Evolutionary conservation across 495 filamentous ascomycete species (phyloP).

Genomic region (Alectoria sarmentosa): DNA sequence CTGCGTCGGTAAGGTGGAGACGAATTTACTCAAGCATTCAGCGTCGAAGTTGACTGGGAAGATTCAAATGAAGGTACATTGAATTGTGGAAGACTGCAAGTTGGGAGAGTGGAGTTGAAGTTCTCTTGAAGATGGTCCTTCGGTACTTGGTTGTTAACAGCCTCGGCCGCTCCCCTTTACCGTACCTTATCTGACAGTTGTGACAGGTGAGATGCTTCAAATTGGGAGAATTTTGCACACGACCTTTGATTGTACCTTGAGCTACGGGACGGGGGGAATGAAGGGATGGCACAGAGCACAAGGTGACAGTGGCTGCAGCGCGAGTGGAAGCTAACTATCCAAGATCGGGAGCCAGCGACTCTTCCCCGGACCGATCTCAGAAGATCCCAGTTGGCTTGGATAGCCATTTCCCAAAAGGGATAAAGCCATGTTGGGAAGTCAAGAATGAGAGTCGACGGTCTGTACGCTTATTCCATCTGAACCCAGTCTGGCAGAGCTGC

Average conservation of each 20-base stretch:
- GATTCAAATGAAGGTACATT: background rate
- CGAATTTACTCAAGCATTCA: background rate
- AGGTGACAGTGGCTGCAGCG: constrained; percentile 10
- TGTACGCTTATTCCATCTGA: background rate
- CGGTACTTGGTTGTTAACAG: background rate
- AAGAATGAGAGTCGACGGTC: background rate
- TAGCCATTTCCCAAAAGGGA: background rate
- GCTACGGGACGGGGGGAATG: background rate
- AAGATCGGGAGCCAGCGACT: constrained; percentile 1
- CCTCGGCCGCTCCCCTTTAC: constrained; percentile 1
- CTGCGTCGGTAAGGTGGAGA: background rate
- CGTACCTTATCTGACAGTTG: background rate
- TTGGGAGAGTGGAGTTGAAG: background rate
- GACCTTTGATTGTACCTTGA: constrained; percentile 3
- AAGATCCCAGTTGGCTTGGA: too few species aligned
- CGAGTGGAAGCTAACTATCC: background rate
- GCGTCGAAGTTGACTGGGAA: background rate
- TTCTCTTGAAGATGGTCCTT: background rate
- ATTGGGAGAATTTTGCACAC: background rate
- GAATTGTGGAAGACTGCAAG: background rate
- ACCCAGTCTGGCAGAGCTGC: background rate
- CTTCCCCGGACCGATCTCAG: constrained; percentile 10
- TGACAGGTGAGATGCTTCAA: background rate
- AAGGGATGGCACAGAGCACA: background rate
- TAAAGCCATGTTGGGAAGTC: background rate